These are phyloP conservation scores for Puccinia coronata DNA, from an alignment of 1,284 basidiomycete genomes.

Conservation along the genomic window DNA sequence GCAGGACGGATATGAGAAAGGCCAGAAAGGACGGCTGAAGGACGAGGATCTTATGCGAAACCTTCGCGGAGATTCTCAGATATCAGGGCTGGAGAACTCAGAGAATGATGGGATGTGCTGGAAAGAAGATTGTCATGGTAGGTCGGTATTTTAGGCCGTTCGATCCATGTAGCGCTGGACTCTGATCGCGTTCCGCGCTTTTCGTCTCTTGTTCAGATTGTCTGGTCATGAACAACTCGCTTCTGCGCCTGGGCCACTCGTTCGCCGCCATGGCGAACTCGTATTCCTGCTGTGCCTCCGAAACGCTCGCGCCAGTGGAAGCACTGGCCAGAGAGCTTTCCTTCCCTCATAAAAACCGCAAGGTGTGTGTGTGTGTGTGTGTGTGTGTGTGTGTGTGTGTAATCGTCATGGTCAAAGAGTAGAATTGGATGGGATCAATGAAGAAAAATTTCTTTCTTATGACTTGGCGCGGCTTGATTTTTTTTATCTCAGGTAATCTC, in stretches of 20 bases:
- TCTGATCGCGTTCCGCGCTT: background rate
- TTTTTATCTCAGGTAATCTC: conserved; percentile 16
- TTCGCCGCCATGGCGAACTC: background rate
- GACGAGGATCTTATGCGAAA: background rate
- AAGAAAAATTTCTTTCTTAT: no score
- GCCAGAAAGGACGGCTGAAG: background rate
- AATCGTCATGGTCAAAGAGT: no score
- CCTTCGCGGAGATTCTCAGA: background rate
- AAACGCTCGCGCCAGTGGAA: conserved; percentile 30
- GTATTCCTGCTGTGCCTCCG: conserved; percentile 16
- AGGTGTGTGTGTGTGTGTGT: conserved; percentile 2
- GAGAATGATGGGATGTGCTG: conserved; percentile 40
- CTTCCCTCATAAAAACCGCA: conserved; percentile 9
- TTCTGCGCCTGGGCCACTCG: conserved; percentile 32
- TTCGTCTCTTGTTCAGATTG: conserved; percentile 11
- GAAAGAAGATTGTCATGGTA: conserved; percentile 39
- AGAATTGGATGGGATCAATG: no score
- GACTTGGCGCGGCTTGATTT: no score
- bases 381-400: no score
- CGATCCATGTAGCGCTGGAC: background rate
- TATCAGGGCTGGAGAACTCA: conserved; percentile 10
- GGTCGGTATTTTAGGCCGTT: background rate
- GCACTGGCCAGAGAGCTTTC: conserved; percentile 40
- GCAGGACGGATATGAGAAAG: background rate
- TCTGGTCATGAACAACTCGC: conserved; percentile 20